Base-by-base conservation (phyloP, 2,329 filamentous ascomycete genomes). In the Gyromitra esculenta region DNA sequence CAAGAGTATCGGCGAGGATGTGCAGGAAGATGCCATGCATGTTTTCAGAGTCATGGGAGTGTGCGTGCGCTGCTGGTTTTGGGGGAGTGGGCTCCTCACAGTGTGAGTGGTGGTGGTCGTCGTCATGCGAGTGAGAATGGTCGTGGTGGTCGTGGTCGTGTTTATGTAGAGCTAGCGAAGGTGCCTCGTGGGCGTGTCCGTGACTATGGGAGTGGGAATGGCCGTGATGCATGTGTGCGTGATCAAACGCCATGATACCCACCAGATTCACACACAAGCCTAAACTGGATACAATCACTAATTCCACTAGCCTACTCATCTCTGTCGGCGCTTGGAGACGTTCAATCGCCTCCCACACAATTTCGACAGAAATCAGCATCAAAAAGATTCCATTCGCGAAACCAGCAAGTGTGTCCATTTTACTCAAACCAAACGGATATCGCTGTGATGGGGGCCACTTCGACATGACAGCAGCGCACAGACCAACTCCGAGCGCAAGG, bases 11-110 rank as follows among this genome's bases (percentile, higher is more conserved):
- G 5, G 96, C 96, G 37, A 98, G 87, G 65, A 99, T 92, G 82
- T 99, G 96, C 21, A 99, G 86, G 84, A 97, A 99, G 79, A 99
- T 98, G 11, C 96, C 96, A 81, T 96, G 89, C 94, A 99, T 97
- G 82, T 99, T 99, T 81, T 99, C 96, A 83, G 97, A 97, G 48
- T 77, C 73, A 39, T 77, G 66, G 15, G 79, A 74, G 82, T 85
- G 79, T 31, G 82, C 79, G 64, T 85, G 83, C 37, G 81, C 80
- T 67, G 86, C 84, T 7, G 70, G 77, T 68, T 76, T 82, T 77
- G 54, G 56, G 11, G 72, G 31, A n/a, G 57, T 21, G 18, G 75
- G 65, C 7, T 77, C 78, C 48, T 78, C 75, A 6, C 77, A 79
- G 78, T 86, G 83, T 31, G 79, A 72, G 63, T 85, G 83, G 37